phyloP scores from a whole-genome alignment of 2,329 filamentous ascomycete genomes.

The Verticillium zaregamsianum region DNA sequence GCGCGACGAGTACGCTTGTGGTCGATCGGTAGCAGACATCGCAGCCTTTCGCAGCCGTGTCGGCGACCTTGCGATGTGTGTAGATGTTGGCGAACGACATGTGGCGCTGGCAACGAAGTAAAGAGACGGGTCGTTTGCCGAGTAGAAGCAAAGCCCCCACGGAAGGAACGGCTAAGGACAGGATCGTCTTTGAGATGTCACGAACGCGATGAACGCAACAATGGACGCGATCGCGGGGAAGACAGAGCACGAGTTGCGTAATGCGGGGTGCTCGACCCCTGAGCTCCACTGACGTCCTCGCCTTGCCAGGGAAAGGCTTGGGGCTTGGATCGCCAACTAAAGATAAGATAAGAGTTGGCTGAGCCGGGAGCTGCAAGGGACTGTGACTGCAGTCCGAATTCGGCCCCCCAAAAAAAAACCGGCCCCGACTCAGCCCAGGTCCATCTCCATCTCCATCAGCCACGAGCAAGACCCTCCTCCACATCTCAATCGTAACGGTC shows the following conservation, averaged over 20 bases:
- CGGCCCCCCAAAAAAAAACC: background rate
- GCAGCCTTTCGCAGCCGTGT: conserved; percentile 77
- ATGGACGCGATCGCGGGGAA: background rate
- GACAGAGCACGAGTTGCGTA: background rate
- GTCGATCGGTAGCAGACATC: conserved; percentile 89
- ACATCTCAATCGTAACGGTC: background rate
- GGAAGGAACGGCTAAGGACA: background rate
- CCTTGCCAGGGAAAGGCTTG: too few species aligned
- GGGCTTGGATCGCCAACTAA: background rate
- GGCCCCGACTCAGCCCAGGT: background rate
- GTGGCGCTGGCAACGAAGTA: background rate
- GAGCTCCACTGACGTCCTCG: background rate
- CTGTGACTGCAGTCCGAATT: background rate
- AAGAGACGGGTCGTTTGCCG: too few species aligned
- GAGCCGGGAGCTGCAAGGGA: background rate
- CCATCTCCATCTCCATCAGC: background rate
- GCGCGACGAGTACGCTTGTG: conserved; percentile 80
- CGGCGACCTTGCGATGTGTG: conserved; percentile 80
- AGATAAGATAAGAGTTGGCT: background rate
- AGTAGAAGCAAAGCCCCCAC: background rate
- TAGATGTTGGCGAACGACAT: conserved; percentile 74
- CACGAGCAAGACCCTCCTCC: background rate
- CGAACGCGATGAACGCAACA: background rate
- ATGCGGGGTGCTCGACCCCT: background rate
- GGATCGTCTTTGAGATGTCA: background rate